These are phyloP conservation scores for Yarrowia osloensis DNA, from an alignment of 805 yeast genomes.

Conservation along the genomic window DNA sequence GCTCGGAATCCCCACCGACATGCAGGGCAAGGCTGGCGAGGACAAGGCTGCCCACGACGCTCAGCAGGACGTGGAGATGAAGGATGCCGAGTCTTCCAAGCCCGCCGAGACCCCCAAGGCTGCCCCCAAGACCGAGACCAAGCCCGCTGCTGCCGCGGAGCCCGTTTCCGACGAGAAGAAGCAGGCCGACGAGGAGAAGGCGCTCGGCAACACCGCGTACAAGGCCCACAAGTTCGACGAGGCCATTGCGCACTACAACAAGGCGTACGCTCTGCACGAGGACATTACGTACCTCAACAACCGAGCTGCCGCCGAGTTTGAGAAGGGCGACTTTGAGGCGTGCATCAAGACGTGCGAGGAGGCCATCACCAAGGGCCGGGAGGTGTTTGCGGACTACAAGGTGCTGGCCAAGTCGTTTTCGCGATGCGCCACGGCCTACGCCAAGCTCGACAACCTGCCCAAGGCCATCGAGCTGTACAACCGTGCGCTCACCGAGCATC, in stretches of 20 bases:
- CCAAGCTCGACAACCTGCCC: slow-evolving; percentile 70
- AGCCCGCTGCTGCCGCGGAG: slow-evolving; percentile 45
- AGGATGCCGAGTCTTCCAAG: slow-evolving; percentile 35
- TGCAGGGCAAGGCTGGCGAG: slow-evolving; percentile 37
- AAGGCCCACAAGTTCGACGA: slow-evolving; percentile 87
- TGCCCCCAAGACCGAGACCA: slow-evolving; percentile 38
- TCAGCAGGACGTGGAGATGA: slow-evolving; percentile 31
- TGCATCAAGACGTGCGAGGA: slow-evolving; percentile 77
- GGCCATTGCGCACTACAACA: slow-evolving; percentile 81
- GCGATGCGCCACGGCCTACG: slow-evolving; percentile 80
- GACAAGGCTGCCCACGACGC: slow-evolving; percentile 32
- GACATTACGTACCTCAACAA: slow-evolving; percentile 95
- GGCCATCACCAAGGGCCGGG: slow-evolving; percentile 91
- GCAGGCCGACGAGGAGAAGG: slow-evolving; percentile 59
- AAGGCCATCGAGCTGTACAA: slow-evolving; percentile 79
- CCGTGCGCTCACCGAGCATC: slow-evolving; percentile 92
- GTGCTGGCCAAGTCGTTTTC: slow-evolving; percentile 89
- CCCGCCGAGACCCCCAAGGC: slow-evolving; percentile 32
- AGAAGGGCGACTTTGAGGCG: slow-evolving; percentile 86
- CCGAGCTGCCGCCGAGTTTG: slow-evolving; percentile 97
- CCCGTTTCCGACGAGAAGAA: slow-evolving; percentile 40
- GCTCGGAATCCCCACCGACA: slow-evolving; percentile 69
- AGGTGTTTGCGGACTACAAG: slow-evolving; percentile 87
- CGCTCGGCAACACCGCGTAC: slow-evolving; percentile 82
- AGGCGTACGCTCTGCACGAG: slow-evolving; percentile 77